Evolutionary conservation across 2,329 filamentous ascomycete genomes (phyloP).

Genomic region (Ceratocystis huliohia): DNA sequence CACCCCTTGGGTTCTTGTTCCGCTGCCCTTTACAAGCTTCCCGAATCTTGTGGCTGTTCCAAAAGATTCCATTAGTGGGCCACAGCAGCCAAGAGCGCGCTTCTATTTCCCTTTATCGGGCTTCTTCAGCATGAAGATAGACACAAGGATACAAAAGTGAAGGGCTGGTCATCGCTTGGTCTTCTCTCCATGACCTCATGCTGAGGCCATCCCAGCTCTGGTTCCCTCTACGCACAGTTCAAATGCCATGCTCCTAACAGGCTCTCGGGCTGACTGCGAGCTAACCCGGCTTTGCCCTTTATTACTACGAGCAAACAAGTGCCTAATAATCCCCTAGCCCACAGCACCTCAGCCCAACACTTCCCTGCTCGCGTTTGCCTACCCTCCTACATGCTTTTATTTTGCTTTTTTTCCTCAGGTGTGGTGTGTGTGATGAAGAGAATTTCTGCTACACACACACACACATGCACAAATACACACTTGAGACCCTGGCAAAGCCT

Average conservation of each 20-base stretch:
- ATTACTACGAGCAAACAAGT: not conserved
- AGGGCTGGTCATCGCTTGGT: too few relatives aligned
- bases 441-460: not conserved
- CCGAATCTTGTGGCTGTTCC: not conserved
- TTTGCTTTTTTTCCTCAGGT: not conserved
- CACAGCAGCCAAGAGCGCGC: not conserved
- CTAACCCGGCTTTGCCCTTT: not conserved
- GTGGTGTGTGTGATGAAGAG: not conserved
- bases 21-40: not conserved
- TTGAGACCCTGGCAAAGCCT: not conserved
- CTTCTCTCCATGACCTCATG: not conserved
- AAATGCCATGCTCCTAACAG: too few relatives aligned
- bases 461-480: not conserved
- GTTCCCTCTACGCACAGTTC: not conserved
- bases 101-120: not conserved
- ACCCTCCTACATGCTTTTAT: not conserved
- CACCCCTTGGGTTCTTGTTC: not conserved
- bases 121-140: not conserved
- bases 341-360: not conserved
- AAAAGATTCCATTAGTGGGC: conserved; percentile 4
- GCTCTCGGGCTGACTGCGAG: too few relatives aligned
- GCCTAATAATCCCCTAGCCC: not conserved
- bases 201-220: not conserved
- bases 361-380: too few relatives aligned
- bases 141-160: too few relatives aligned